Base-by-base conservation (phyloP, 352 stramenopile species). In the Pythium phragmitis region DNA sequence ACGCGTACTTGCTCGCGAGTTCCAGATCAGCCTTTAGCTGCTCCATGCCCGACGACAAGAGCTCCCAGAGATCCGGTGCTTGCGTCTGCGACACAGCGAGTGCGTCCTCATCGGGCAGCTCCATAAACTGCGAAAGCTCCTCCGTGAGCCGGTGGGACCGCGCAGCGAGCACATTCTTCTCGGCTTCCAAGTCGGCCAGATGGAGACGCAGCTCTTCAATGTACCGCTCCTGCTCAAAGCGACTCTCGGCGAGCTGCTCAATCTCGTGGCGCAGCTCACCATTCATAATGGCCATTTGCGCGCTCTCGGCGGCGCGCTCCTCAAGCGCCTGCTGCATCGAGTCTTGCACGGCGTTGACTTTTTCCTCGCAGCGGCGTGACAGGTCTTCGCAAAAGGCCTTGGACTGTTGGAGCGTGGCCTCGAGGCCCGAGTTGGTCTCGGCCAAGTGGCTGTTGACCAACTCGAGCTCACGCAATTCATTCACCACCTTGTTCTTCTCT, bases 11-110 rank as follows among this genome's bases (percentile, higher is more conserved):
- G 74, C 85, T 93, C 8, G 87, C 85, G 50, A 96, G 74, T 68
- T 96, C 85, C 52, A 96, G 51, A 52, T 96, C 87, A 21, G 85
- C 83, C 73, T 96, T 94, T 13, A 96, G 76, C 72, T 96, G 87
- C 66, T 96, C 87, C 87, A 96, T 94, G n/a, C 87, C 87, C 1
- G 79, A 90, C 16, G 83, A 91, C 37, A 96, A 59, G 47, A 96
- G 61, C 60, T 96, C 85, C 87, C 87, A 96, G 26, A 96, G 65
- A 65, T 96, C 86, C 0, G 87, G 87, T 14, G 83, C 73, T 42
- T 81, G 75, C 28, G 69, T 82, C 43, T 91, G 77, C 12, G 71
- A 74, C 17, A 77, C 70, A 28, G 84, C 67, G 37, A 90, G 53
- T 48, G 76, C 67, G 48, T 92, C 85, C 28, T 92, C 85, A 26